Evolutionary conservation across 768 basidiomycete genomes (phyloP).

Genomic region (Kwoniella heveanensis): DNA sequence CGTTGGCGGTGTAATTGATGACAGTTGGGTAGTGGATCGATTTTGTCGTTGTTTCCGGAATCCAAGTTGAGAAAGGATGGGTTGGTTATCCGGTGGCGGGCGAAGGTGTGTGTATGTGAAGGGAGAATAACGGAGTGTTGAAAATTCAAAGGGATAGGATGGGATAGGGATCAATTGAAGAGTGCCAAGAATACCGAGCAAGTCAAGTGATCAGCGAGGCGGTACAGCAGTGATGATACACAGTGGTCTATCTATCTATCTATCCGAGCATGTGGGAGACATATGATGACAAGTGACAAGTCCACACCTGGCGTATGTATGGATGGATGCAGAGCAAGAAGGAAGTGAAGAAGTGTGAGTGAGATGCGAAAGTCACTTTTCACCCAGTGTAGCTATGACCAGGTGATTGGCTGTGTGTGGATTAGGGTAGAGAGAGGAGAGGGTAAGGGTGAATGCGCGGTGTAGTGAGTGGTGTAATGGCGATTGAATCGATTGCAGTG

Average conservation of each 20-base stretch:
- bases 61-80: neutral
- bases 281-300: neutral
- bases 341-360: neutral
- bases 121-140: neutral
- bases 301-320: neutral
- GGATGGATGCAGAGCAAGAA: neutral
- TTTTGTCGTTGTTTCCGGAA: neutral
- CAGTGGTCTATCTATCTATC: too few relatives aligned
- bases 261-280: too few relatives aligned
- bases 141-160: conserved; percentile 1
- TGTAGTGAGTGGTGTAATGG: too few relatives aligned
- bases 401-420: too few relatives aligned
- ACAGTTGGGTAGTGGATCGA: too few relatives aligned
- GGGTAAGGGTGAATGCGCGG: too few relatives aligned
- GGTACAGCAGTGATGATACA: neutral
- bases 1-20: too few relatives aligned
- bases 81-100: conserved; percentile 1
- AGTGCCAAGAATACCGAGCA: conserved; percentile 1
- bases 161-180: neutral
- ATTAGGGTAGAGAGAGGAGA: too few relatives aligned
- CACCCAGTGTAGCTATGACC: too few relatives aligned
- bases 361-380: too few relatives aligned
- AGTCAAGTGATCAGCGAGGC: neutral
- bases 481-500: too few relatives aligned
- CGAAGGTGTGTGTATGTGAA: neutral